Evolutionary conservation across 2,329 filamentous ascomycete genomes (phyloP), one percentile per base, ranked within the genome.

Genomic region (Diaporthe ampelina): DNA sequence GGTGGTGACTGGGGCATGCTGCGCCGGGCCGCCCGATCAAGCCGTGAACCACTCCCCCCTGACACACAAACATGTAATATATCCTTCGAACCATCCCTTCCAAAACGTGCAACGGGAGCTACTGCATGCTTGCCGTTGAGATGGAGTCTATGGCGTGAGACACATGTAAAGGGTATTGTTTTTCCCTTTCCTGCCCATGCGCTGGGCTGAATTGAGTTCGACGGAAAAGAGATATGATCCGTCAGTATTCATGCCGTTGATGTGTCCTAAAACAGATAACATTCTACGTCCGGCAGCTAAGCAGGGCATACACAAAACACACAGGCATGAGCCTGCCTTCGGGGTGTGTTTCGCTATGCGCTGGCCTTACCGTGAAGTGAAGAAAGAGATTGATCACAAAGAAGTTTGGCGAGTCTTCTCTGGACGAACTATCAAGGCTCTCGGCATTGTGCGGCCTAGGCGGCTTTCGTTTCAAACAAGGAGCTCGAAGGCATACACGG

Each of bases 41-140:
- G 35, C 21, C 35, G 15, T 32, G 5, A 45, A 35, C 19, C 59
- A 43, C 61, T 67, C 29, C 29, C 45, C 61, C 52, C 45, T 52
- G 45, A 67, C 19, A 35, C 59, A 21, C 45, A 37, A 11, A n/a
- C 40, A n/a, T 19, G 40, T 45, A 50, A 26, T 32, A 65, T 24
- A 21, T 65, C 26, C 26, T 29, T 65, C 61, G 52, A 11, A 29
- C 45, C 21, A 52, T 67, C 61, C 24, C 29, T 67, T 37, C 45
- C 43, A 35, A 67, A 67, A 67, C 61, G 45, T 67, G 45, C 61
- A 67, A 67, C 61, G 61, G 61, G 45, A 52, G 61, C 61, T 67
- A 67, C 45, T 67, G 61, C 61, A 52, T 52, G 61, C 61, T 67
- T 67, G 29, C 61, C 45, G 61, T 1, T 13, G 37, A 67, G 19